Base-by-base conservation (phyloP, 1,284 basidiomycete genomes). In the Thecaphora thlaspeos region DNA sequence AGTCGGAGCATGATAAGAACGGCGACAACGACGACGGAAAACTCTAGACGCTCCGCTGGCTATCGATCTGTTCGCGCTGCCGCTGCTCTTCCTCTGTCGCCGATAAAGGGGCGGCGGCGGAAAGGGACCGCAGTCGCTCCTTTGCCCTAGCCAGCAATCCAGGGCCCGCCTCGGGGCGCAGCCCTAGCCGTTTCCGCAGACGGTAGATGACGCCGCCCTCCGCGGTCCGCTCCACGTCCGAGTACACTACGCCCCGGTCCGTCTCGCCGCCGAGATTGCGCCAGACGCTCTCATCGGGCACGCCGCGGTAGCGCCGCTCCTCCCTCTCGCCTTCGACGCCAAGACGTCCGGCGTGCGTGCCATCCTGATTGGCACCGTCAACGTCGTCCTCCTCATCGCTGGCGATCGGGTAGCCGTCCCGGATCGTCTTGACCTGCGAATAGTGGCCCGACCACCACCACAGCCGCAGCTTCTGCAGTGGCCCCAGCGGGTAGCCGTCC, bases 401-500 rank as follows among this genome's bases (percentile, higher is more conserved):
- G 30, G 56, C 57, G 37, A 65, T 65, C 19, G 55, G 49, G 22
- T 65, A 65, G 37, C 62, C 62, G 44, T 65, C 62, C 22, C 37
- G 51, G 40, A 65, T 41, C 49, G 48, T 48, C 23, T 57, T 56
- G 42, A 65, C 44, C 23, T 65, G 62, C 46, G 62, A 65, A 37
- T 61, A 65, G 44, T 65, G 62, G 14, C 62, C 62, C 26, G 62
- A 65, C 40, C 60, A 61, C 62, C 68, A 70, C 57, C 65, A 63
- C 41, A 65, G 50, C 32, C 60, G 61, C 32, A 71, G 46, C 57
- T 70, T 66, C 41, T 73, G 70, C 51, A 63, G 52, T 1, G 71
- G 73, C 1, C 64, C 58, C 9, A 66, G 50, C 1, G 73, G 73
- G 37, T 74, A 70, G 8, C 75, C 75, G 32, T 76, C 75, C 37